These are phyloP conservation scores for Boletus speciosus DNA, from an alignment of 768 basidiomycete species.

Conservation along the genomic window DNA sequence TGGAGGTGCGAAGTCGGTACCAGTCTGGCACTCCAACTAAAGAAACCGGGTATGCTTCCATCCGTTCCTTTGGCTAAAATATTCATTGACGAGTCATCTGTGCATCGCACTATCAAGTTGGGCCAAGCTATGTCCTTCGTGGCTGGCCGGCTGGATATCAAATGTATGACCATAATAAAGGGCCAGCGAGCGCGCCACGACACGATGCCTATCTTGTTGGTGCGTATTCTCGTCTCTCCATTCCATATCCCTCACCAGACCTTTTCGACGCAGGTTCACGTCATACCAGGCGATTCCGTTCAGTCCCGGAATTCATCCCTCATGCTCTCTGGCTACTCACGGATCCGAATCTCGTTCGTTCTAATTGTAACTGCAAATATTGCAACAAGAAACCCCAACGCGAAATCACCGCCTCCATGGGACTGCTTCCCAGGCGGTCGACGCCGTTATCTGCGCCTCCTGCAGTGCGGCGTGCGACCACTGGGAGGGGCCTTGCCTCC, in stretches of 20 bases:
- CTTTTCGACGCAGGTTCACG: slow-evolving; percentile 35
- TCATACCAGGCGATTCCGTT: slow-evolving; percentile 59
- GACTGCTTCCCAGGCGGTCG: slow-evolving; percentile 37
- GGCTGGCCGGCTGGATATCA: slow-evolving; percentile 66
- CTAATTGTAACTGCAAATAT: slow-evolving; percentile 72
- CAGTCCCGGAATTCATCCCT: slow-evolving; percentile 80
- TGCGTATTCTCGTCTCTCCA: slow-evolving; percentile 27
- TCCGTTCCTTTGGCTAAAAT: neutral
- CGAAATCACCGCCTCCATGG: slow-evolving; percentile 63
- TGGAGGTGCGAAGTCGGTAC: slow-evolving; percentile 52
- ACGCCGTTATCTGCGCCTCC: slow-evolving; percentile 31
- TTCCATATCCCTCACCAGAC: neutral
- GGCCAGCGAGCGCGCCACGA: slow-evolving; percentile 48
- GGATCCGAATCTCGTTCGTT: slow-evolving; percentile 44
- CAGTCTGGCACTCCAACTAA: slow-evolving; percentile 41
- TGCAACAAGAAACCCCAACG: slow-evolving; percentile 67
- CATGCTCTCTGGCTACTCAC: slow-evolving; percentile 78
- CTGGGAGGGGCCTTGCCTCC: slow-evolving; percentile 7
- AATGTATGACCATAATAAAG: slow-evolving; percentile 75
- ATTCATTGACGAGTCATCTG: neutral
- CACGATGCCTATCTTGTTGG: slow-evolving; percentile 81
- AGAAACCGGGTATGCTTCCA: slow-evolving; percentile 46
- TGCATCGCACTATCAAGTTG: slow-evolving; percentile 16
- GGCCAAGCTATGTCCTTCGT: slow-evolving; percentile 56
- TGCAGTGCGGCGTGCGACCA: slow-evolving; percentile 9